Base-by-base conservation (phyloP, 2,329 filamentous ascomycete genomes). In the Colletotrichum paranaense region DNA sequence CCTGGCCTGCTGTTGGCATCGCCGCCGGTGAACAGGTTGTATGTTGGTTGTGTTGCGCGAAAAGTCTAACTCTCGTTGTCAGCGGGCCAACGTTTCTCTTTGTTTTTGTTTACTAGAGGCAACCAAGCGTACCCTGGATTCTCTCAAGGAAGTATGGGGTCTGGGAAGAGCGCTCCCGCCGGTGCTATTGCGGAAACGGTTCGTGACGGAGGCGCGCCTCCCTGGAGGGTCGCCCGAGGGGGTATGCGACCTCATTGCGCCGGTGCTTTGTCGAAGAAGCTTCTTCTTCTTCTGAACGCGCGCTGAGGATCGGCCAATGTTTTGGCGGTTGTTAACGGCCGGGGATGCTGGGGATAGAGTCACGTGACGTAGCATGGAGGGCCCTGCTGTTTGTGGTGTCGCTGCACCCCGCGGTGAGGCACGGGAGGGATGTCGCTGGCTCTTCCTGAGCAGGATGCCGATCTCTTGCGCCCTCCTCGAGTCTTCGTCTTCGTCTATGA, bases 11-110 rank as follows among this genome's bases (percentile, higher is more conserved):
- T 76, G 2, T 75, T 59, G 11, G 80, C 78, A 30, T 89, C 86
- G 67, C 84, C 86, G 32, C 89, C 90, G 2, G 88, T 87, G 11
- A 93, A 80, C 49, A 92, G 85, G 76, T 92, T 90, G 76, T 90
- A 91, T 6, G 87, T 86, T 0, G 89, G 89, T 73, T 90, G 90
- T 2, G 85, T 86, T 16, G 87, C 82, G 67, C 88, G 86, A 66
- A 88, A 86, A 2, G 86, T 72, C 56, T 75, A 83, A 82, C 6
- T 30, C 42, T 52, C n/a, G 24, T 49, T n/a, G 60, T 73, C 49
- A 73, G 67, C 52, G 38, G 35, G 14, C 24, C 42, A 56, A 32
- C 32, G 24, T 19, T 70, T 63, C 73, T 57, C 30, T 26, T 75
- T 69, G 65, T 52, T 64, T 76, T 78, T 63, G 16, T 57, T 58